Percentiles rank a stretch among this genome's conserved stretches.
phyloP scores from a whole-genome alignment of 192 early-diverging fungal genomes.

The Entomortierella parvispora region DNA sequence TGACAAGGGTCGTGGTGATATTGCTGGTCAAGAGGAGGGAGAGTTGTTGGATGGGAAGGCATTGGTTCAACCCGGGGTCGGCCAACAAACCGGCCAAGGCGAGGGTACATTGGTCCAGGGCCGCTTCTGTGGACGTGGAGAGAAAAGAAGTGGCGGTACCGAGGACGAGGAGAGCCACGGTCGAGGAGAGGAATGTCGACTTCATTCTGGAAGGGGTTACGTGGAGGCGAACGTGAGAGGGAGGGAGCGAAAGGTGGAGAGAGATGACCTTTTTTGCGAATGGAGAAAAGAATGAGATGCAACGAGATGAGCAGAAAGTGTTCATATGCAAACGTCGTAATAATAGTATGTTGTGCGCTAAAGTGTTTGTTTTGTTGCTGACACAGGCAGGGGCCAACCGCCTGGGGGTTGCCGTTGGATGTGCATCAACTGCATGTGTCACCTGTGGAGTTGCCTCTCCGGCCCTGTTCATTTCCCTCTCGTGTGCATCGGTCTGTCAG shows the following conservation, averaged over 20 bases:
- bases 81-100: conserved; percentile 11
- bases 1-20: conserved; percentile 25
- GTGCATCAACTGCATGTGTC: no score
- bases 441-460: no score
- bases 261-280: no score
- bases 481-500: no score
- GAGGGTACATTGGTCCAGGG: conserved; percentile 35
- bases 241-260: conserved; percentile 1
- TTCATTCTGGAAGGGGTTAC: conserved; percentile 22
- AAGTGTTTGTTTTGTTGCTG: no score
- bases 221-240: not conserved
- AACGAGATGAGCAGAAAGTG: no score
- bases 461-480: no score
- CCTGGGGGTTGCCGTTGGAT: no score
- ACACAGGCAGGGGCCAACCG: no score
- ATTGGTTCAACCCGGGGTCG: conserved; percentile 35
- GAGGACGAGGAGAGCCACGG: conserved; percentile 1
- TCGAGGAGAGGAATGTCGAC: conserved; percentile 16
- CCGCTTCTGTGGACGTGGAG: not conserved
- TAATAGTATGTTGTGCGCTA: no score
- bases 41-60: conserved; percentile 28
- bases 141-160: not conserved
- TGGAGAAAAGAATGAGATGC: not conserved
- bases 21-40: conserved; percentile 4
- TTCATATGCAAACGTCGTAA: no score